Evolutionary conservation across 441 rosid species (phyloP).

Genomic region (Populus tomentosa): DNA sequence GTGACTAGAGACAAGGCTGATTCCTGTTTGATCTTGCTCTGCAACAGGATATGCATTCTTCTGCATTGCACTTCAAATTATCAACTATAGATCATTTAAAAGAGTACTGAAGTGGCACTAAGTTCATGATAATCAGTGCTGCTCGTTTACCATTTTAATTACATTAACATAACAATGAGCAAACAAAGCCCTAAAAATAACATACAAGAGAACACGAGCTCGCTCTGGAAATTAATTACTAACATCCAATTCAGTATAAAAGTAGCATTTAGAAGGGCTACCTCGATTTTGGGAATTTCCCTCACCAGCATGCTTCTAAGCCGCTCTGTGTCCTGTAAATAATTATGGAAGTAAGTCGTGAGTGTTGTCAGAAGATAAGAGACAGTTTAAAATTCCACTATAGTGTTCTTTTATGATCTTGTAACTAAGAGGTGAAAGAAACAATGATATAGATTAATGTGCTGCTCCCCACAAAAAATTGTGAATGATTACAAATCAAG

Average conservation of each 20-base stretch:
- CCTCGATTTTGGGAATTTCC: conserved; percentile 57
- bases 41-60: conserved; percentile 30
- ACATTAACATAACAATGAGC: neutral
- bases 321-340: conserved; percentile 43
- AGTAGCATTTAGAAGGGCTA: conserved; percentile 24
- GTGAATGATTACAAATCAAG: neutral
- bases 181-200: neutral
- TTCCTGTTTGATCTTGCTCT: conserved; percentile 37
- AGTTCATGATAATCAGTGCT: neutral
- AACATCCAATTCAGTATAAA: neutral
- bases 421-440: neutral
- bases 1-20: conserved; percentile 15
- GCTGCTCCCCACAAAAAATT: neutral
- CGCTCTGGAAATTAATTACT: neutral
- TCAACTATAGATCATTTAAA: conserved; percentile 21
- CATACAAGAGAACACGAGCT: neutral
- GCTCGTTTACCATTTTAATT: neutral
- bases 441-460: neutral
- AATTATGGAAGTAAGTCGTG: conserved; percentile 14
- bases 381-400: neutral
- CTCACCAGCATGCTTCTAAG: conserved; percentile 38
- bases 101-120: neutral
- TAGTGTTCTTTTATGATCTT: neutral
- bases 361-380: neutral
- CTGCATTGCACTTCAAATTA: conserved; percentile 44